These are phyloP conservation scores for Syzygium oleosum DNA, from an alignment of 345 rosid genomes.

Conservation along the genomic window DNA sequence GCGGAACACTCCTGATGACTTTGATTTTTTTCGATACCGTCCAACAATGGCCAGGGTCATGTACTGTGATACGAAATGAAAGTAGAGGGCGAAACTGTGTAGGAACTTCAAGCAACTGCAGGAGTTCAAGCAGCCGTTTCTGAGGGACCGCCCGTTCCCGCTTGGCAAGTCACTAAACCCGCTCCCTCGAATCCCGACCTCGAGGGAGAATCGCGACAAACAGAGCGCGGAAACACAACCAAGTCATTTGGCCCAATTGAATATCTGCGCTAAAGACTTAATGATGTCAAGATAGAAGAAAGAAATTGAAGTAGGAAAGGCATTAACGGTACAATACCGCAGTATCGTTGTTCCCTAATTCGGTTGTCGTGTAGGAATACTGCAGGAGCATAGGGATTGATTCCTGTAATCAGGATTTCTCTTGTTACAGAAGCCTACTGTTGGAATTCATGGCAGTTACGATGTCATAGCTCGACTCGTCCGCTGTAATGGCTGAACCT, in stretches of 20 bases:
- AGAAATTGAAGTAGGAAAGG: not conserved
- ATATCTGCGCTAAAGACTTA: not conserved
- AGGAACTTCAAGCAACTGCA: not conserved
- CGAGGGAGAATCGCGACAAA: not conserved
- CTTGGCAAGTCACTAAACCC: not conserved
- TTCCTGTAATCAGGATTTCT: not conserved
- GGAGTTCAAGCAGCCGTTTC: not conserved
- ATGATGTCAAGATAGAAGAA: not conserved
- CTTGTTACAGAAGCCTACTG: not conserved
- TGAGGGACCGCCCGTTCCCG: not conserved
- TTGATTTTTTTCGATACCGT: not conserved
- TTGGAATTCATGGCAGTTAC: not conserved
- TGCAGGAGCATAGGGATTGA: not conserved
- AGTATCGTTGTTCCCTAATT: not conserved
- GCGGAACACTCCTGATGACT: slow-evolving; percentile 33
- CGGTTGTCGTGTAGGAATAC: not conserved
- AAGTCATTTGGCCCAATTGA: not conserved
- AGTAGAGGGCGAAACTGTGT: not conserved
- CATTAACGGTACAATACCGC: not conserved
- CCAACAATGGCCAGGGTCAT: not conserved
- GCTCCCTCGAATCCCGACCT: not conserved
- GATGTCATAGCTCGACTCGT: not conserved
- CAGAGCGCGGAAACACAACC: not conserved
- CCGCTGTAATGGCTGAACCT: not conserved
- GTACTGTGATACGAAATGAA: not conserved